These are phyloP conservation scores for Diaporthe eres DNA, from an alignment of 2,329 filamentous ascomycete genomes.

Conservation along the genomic window DNA sequence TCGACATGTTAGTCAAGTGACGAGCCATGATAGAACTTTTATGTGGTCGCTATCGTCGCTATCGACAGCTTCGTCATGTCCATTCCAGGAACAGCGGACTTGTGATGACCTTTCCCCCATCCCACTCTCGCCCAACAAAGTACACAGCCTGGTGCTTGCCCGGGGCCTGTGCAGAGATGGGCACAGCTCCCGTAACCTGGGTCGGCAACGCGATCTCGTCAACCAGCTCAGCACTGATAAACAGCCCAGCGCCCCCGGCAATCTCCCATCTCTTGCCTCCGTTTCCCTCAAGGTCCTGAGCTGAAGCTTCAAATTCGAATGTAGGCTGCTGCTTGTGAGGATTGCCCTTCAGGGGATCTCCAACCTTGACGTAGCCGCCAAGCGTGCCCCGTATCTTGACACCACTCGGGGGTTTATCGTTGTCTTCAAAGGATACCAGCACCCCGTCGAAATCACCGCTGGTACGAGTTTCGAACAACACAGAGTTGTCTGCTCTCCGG, in stretches of 20 bases:
- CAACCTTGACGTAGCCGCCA: slow-evolving; percentile 51
- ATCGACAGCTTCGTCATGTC: neutral
- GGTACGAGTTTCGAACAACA: slow-evolving; percentile 47
- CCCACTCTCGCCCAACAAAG: slow-evolving; percentile 44
- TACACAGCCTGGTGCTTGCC: slow-evolving; percentile 41
- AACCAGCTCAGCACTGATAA: slow-evolving; percentile 45
- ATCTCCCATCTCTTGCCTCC: slow-evolving; percentile 44
- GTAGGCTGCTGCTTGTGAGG: slow-evolving; percentile 48
- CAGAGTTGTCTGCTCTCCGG: slow-evolving; percentile 38
- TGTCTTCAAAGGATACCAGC: slow-evolving; percentile 38
- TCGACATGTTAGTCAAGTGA: neutral
- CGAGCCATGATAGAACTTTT: too few relatives aligned
- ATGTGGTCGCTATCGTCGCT: neutral
- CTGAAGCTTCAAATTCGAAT: slow-evolving; percentile 42
- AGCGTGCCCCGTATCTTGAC: slow-evolving; percentile 46
- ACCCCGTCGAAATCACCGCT: slow-evolving; percentile 52
- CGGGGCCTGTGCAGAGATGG: neutral
- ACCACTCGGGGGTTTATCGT: slow-evolving; percentile 16
- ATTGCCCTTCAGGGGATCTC: slow-evolving; percentile 47
- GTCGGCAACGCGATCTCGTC: slow-evolving; percentile 44
- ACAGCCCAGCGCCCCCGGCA: slow-evolving; percentile 47
- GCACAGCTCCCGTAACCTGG: slow-evolving; percentile 44
- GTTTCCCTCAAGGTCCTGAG: slow-evolving; percentile 34
- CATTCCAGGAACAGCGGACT: slow-evolving; percentile 43
- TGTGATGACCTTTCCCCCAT: slow-evolving; percentile 46